Conservation (phyloP, 306 rosid genomes). For the Cucumis melo region DNA sequence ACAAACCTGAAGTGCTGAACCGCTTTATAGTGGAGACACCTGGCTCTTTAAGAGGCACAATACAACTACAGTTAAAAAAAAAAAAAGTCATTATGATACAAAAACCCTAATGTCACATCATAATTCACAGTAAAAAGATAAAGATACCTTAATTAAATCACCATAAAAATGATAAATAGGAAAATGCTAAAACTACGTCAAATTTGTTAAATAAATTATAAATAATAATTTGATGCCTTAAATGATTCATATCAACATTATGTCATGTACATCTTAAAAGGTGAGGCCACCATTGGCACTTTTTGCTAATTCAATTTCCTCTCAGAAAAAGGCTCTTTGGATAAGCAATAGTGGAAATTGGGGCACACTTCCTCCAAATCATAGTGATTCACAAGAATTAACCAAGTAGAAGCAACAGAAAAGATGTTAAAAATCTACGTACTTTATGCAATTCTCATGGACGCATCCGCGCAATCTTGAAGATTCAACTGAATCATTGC, state of each 20-base stretch:
- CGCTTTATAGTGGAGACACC: slow-evolving; percentile 35
- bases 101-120: too few species aligned
- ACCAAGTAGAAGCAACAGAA: slow-evolving; percentile 4
- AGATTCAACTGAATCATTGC: slow-evolving; percentile 52
- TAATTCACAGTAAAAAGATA: too few species aligned
- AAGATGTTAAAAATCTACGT: slow-evolving; percentile 10
- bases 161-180: too few species aligned
- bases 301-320: slow-evolving; percentile 4
- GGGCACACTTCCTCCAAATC: not conserved
- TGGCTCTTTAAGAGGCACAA: slow-evolving; percentile 41
- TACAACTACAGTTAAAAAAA: slow-evolving; percentile 41
- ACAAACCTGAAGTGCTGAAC: slow-evolving; percentile 95
- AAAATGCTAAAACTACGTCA: too few species aligned
- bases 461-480: slow-evolving; percentile 52
- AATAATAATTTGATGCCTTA: too few species aligned
- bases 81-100: not conserved
- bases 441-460: slow-evolving; percentile 92
- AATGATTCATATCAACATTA: not conserved
- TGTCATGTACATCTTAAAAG: slow-evolving; percentile 2
- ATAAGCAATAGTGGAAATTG: slow-evolving; percentile 9
- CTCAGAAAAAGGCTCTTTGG: not conserved
- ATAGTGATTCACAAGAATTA: not conserved
- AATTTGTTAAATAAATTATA: too few species aligned
- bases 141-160: too few species aligned
- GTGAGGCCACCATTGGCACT: not conserved